Conservation (phyloP, 805 yeast species). For the Scheffersomyces coipomensis region DNA sequence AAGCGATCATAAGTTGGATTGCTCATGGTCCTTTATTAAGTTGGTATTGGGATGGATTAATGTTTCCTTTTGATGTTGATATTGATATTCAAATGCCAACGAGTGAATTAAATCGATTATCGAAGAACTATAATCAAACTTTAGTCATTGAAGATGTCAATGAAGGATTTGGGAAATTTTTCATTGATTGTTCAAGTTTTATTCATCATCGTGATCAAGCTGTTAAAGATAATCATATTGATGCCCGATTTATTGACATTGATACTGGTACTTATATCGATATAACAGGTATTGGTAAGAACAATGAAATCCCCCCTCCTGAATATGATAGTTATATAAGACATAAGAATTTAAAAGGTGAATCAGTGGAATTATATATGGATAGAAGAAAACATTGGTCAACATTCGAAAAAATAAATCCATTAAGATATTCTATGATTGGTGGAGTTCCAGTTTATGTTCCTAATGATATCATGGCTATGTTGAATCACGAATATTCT, state of each 20-base stretch:
- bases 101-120: slow-evolving; percentile 16
- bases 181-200: slow-evolving; percentile 22
- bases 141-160: slow-evolving; percentile 23
- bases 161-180: slow-evolving; percentile 19
- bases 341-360: slow-evolving; percentile 15
- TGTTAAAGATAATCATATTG: slow-evolving; percentile 21
- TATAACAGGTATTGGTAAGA: slow-evolving; percentile 41
- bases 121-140: slow-evolving; percentile 20
- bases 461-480: slow-evolving; percentile 24
- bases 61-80: slow-evolving; percentile 23
- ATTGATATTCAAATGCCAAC: slow-evolving; percentile 25
- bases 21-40: slow-evolving; percentile 23
- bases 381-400: slow-evolving; percentile 34
- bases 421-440: slow-evolving; percentile 50
- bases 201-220: slow-evolving; percentile 20
- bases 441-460: slow-evolving; percentile 48
- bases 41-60: slow-evolving; percentile 26
- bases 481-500: slow-evolving; percentile 25
- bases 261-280: slow-evolving; percentile 58
- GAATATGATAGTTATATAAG: slow-evolving; percentile 19
- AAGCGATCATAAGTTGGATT: slow-evolving; percentile 22
- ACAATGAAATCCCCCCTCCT: slow-evolving; percentile 17
- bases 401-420: slow-evolving; percentile 41
- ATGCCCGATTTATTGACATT: slow-evolving; percentile 54
- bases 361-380: slow-evolving; percentile 23